A percentile compares a stretch with the other conserved stretches of the same genome.
phyloP scores from a whole-genome alignment of 768 basidiomycete species.

The Coprinopsis strossmayeri region DNA sequence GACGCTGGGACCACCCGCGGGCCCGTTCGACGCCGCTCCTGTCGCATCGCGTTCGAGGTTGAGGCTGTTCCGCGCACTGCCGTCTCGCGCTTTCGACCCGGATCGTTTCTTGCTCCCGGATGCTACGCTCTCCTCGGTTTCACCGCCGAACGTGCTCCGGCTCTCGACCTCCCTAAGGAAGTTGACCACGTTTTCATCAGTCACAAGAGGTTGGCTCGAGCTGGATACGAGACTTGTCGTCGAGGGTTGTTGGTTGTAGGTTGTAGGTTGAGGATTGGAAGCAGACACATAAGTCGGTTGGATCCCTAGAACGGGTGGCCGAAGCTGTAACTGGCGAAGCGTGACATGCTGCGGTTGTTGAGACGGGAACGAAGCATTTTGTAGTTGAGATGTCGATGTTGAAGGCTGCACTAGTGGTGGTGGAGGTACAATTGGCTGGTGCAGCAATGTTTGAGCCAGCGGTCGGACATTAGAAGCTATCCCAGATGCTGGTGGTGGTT shows the following conservation, averaged over 20 bases:
- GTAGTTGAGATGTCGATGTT: constrained; percentile 10
- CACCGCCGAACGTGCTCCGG: not conserved
- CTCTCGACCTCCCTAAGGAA: constrained; percentile 3
- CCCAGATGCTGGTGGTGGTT: no score
- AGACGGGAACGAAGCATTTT: constrained; percentile 5
- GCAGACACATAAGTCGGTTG: constrained; percentile 58
- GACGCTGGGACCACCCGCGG: constrained; percentile 4
- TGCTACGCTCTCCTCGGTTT: constrained; percentile 8
- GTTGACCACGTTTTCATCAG: not conserved
- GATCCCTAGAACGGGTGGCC: constrained; percentile 53
- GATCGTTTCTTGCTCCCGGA: not conserved
- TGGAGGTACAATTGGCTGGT: constrained; percentile 3
- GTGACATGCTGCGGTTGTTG: constrained; percentile 20
- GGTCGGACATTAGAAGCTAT: not conserved
- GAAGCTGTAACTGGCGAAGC: constrained; percentile 23
- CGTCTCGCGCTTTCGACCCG: not conserved
- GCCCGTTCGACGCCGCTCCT: not conserved
- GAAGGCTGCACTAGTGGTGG: constrained; percentile 4
- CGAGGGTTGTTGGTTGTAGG: constrained; percentile 9
- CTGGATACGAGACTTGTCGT: constrained; percentile 1
- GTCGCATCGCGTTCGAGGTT: constrained; percentile 9
- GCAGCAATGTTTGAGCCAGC: constrained; percentile 3
- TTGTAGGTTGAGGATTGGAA: constrained; percentile 1
- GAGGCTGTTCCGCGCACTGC: constrained; percentile 6
- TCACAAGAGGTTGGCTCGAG: not conserved